Conservation (phyloP, 2,329 filamentous ascomycete species). For the Aphanocladium album region DNA sequence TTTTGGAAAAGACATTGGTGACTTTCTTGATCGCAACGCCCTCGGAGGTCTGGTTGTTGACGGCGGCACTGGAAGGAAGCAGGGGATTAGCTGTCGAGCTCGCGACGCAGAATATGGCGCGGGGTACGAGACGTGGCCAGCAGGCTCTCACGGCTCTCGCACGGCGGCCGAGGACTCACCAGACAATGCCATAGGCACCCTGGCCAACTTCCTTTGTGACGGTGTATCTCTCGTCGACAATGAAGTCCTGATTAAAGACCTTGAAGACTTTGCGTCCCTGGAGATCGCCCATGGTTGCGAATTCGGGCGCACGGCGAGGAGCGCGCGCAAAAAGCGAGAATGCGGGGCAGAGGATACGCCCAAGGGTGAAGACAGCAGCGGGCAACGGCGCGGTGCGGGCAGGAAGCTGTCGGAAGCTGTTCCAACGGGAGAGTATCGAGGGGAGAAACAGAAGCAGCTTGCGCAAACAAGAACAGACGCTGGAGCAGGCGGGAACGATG, state of each 20-base stretch:
- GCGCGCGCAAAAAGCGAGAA: constrained; percentile 7
- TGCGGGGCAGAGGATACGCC: constrained; percentile 3
- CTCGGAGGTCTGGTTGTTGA: constrained; percentile 84
- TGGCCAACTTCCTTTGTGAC: constrained; percentile 98
- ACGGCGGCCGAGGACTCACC: constrained; percentile 49
- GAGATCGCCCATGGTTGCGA: constrained; percentile 32
- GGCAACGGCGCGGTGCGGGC: not conserved
- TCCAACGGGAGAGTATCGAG: not conserved
- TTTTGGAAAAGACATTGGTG: constrained; percentile 99
- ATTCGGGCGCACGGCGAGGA: constrained; percentile 9
- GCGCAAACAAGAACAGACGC: not conserved
- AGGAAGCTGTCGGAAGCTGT: not conserved
- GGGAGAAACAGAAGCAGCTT: not conserved
- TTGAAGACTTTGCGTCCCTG: constrained; percentile 84
- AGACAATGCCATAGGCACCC: constrained; percentile 97
- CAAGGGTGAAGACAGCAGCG: not conserved
- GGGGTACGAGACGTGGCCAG: constrained; percentile 14
- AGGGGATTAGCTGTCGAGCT: not conserved
- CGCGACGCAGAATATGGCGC: constrained; percentile 1
- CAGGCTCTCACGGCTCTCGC: not conserved
- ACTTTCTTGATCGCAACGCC: constrained; percentile 99
- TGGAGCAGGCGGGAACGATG: constrained; percentile 1
- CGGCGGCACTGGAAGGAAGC: constrained; percentile 64
- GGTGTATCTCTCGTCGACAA: constrained; percentile 96
- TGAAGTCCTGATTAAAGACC: constrained; percentile 99